Evolutionary conservation across 2,329 filamentous ascomycete genomes (phyloP), one percentile per base, ranked within the genome.

Genomic region (Epichloe festucae): DNA sequence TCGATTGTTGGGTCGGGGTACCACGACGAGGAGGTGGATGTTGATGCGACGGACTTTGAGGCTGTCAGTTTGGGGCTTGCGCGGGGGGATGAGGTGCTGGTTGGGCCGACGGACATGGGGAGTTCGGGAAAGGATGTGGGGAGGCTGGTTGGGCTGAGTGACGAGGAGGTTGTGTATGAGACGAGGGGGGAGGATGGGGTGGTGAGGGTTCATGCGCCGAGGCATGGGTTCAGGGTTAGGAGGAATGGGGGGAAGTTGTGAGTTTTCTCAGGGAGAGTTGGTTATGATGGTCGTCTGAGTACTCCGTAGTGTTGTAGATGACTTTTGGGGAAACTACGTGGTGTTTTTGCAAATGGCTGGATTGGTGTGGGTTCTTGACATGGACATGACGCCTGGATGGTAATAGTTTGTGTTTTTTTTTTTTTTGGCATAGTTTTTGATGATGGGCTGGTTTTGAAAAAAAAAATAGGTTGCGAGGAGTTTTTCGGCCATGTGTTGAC

Each of bases 61-160:
- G 70, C 67, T 0, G 56, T 56, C 15, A 66, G 76, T 3, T 65
- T 75, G 47, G 70, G 72, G 0, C 60, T 87, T 54, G 66, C 48
- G 70, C 66, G 54, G 83, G 82, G 23, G 1, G 69, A 77, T 34
- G 55, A 63, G 44, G 77, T 88, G 3, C 68, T 73, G 61, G 65
- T 85, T 27, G 80, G 74, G 70, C 84, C 82, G 5, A 76, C 73
- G 2, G 83, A 87, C 61, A 76, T 76, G 44, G 83, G 82, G 5
- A 73, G 67, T 49, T 71, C 63, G n/a, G 72, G 81, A 60, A 76
- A 73, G 56, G 83, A 87, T 59, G 60, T 62, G 2, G 84, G 84
- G 0, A 66, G 52, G 42, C 65, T 87, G 54, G 66, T 82, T 14
- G 70, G 70, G 27, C 59, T 86, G 48, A 70, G 70, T 43, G 60